Evolutionary conservation across 768 basidiomycete genomes (phyloP), one percentile per base, ranked within the genome.

Genomic region (Termitomyces titanicus): DNA sequence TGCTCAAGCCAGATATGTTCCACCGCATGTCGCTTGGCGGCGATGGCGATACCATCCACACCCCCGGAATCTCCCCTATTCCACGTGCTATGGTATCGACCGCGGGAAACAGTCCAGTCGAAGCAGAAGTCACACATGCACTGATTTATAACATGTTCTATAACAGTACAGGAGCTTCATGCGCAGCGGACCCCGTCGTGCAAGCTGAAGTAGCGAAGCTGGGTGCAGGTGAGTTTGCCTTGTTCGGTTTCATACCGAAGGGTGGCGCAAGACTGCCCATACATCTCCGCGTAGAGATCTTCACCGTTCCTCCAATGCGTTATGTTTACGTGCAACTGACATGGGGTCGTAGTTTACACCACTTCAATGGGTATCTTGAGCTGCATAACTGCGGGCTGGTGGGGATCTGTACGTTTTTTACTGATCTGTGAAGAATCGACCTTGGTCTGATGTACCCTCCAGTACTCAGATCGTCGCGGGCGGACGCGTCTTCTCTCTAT

Each of bases 301-400:
- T 46, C 8, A 1, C 13, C 12, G 22, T 25, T 33, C 31, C 18
- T 25, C 17, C 33, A 18, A 50, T 20, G 4, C n/a, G 20, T 39
- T 53, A n/a, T 39, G 39, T 22, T 37, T 47, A 40, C 29, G 18
- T 39, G 25, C 45, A 38, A 22, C 43, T 59, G 31, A 61, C 52
- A 55, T 54, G 43, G 44, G 22, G n/a, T 53, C 18, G 22, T 61
- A 92, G 88, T 79, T 20, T 84, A 89, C 65, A 69, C 81, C 0
- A 74, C 85, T 3, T 73, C 79, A 9, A 83, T 82, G 72, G 94
- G 94, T 9, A 68, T 92, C 48, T 72, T 96, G 33, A 79, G 83
- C 31, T 89, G 89, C 58, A 64, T 94, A 33, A 93, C 92, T 3
- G 85, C 87, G 12, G 90, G 82, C 2, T 94, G 85, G 82, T 96